A percentile compares a stretch with the other conserved stretches of the same genome.
Conservation (phyloP, 345 rosid species). For the Populus euphratica region DNA sequence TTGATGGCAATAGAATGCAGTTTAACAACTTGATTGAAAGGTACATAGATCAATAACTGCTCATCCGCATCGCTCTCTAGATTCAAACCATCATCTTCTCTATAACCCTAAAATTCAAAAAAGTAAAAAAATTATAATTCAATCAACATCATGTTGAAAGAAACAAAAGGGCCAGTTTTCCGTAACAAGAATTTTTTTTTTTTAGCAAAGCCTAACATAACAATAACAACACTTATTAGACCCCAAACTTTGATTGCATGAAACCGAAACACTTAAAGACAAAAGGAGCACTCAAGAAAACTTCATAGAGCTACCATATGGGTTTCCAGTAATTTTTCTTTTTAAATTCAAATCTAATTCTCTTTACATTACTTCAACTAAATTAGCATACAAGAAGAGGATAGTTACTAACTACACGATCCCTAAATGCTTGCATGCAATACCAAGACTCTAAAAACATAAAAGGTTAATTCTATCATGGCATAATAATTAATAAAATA, state of each 20-base stretch:
- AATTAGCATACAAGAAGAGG: background rate
- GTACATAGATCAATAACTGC: slow-evolving; percentile 80
- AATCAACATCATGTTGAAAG: background rate
- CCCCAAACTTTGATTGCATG: background rate
- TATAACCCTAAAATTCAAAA: slow-evolving; percentile 61
- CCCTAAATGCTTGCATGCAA: background rate
- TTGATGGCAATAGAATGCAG: slow-evolving; percentile 64
- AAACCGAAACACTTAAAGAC: background rate
- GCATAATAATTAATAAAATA: background rate
- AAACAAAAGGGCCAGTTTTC: background rate
- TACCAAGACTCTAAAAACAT: background rate
- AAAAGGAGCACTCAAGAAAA: background rate
- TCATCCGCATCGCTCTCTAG: slow-evolving; percentile 96
- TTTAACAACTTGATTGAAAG: slow-evolving; percentile 86
- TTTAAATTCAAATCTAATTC: background rate
- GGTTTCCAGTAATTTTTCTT: background rate
- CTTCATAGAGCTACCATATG: background rate
- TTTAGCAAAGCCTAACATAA: background rate
- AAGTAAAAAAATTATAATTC: background rate
- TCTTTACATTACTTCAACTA: background rate
- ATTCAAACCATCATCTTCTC: slow-evolving; percentile 87
- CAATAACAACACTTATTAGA: background rate
- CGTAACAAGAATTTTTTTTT: background rate
- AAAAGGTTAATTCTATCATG: background rate
- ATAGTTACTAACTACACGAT: background rate